Conservation (phyloP, 768 basidiomycete species). For the Suillus discolor region DNA sequence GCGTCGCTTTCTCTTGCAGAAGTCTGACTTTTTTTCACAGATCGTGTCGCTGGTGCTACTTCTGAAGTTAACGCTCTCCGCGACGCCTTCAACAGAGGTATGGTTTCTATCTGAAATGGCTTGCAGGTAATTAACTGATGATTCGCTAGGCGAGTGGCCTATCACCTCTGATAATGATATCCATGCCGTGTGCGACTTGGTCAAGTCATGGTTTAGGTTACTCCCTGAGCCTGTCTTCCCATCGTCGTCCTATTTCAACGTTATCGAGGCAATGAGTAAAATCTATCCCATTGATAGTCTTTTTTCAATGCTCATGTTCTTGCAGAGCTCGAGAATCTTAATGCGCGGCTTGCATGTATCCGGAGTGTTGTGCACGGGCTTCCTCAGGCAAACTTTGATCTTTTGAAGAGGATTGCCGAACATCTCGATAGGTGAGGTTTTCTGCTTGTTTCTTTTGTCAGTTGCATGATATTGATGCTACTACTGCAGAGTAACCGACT, state of each 20-base stretch:
- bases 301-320: conserved; percentile 12
- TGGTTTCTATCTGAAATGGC: conserved; percentile 7
- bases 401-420: conserved; percentile 78
- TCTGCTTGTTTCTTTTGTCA: background rate
- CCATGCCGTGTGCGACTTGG: conserved; percentile 79
- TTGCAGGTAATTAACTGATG: background rate
- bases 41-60: conserved; percentile 81
- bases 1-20: background rate
- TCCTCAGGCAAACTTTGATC: conserved; percentile 73
- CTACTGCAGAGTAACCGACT: conserved; percentile 72
- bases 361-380: conserved; percentile 69
- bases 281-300: conserved; percentile 13
- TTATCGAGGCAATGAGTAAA: conserved; percentile 75
- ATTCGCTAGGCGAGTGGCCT: conserved; percentile 54
- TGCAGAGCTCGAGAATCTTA: conserved; percentile 71
- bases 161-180: conserved; percentile 67
- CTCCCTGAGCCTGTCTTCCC: conserved; percentile 84
- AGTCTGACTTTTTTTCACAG: conserved; percentile 36
- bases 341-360: conserved; percentile 63
- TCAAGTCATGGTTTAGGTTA: conserved; percentile 86
- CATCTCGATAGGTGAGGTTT: conserved; percentile 72
- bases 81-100: conserved; percentile 76
- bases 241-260: conserved; percentile 60
- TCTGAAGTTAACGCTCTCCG: conserved; percentile 69
- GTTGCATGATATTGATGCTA: background rate